Base-by-base conservation (phyloP, 2,329 filamentous ascomycete species). In the Dactylellina parvicollis region DNA sequence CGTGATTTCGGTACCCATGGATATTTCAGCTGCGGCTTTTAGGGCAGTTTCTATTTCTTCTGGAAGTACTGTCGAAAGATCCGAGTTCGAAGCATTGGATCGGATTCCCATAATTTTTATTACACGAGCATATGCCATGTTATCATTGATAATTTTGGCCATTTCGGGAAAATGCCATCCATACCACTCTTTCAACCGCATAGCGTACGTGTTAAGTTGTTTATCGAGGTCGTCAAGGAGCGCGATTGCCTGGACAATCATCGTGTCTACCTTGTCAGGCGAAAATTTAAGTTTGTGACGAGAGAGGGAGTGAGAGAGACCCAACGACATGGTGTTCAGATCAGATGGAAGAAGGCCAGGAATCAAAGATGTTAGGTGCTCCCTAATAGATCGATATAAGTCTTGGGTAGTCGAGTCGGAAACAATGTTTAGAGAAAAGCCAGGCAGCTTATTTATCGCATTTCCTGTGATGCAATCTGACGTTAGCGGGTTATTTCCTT, bases 111-210 rank as follows among this genome's bases (percentile, higher is more conserved):
- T 91, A 76, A 89, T 87, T 55, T 96, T 83, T 69, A 99, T 92
- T 69, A 99, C 89, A 77, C 89, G 90, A 72, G 93, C 89, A 81
- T 96, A 99, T 76, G 93, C 93, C 75, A 96, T 84, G 83, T 99
- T 99, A 86, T 99, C 95, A 82, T 96, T 96, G 77, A 97, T 86
- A 80, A 98, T 96, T 83, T 93, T 94, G 80, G 92, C 93, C 86
- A 99, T 89, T 84, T 99, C 95, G 40, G 95, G 95, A 85, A 98
- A 99, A 83, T 98, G 95, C 95, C 95, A 99, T 79, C 95, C 95
- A 81, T 99, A 99, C 95, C 95, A 99, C 83, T 99, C 95, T 88
- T 98, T 98, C 75, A 97, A 92, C 81, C 95, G 87, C 95, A 99
- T 99, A 76, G 95, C 94, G 80, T 97, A 98, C 78, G 92, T 95